Evolutionary conservation across 371 early-diverging fungal species (phyloP), one percentile per base, ranked within the genome.

Genomic region (Thermomucor indicae-seudaticae): DNA sequence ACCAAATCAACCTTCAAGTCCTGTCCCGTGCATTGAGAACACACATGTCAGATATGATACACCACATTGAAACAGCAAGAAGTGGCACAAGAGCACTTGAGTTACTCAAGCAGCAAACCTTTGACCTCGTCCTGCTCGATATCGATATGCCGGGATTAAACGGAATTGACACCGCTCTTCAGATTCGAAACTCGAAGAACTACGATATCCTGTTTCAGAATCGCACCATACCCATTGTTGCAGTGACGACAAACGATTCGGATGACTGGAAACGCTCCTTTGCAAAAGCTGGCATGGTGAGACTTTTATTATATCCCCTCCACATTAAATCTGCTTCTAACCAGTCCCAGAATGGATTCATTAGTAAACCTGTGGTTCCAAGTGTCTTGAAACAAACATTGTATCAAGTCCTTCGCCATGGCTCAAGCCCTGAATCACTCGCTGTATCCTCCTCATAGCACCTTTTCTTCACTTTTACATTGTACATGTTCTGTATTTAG

Each of bases 111-210:
- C 52, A 57, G 44, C 54, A 66, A 10, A 40, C 55, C 19, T 76
- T 67, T 54, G 82, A 84, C 55, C 43, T 79, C 4, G 54, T 84
- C 25, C 66, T 84, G 38, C 65, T 81, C 62, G 84, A 84, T 44
- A 84, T 84, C 62, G 82, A 84, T 45, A 84, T 84, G 84, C 84
- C 84, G 3, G 55, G 55, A 6, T 54, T 81, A 24, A 74, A 65
- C 24, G 84, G 84, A 7, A 60, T 81, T 43, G 76, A 79, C 46
- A 78, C 81, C 37, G 69, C 79, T 12, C 57, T 59, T 23, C 67
- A 60, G 45, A 70, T 74, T 19, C 65, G 67, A 44, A 58, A 50
- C 24, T 64, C 27, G 24, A 47, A 62, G 6, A 70, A 74, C 38
- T 56, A 65, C 43, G 61, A 65, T 40, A 67, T 83, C 25, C 53